These are phyloP conservation scores for Irineochytrium annulatum DNA, from an alignment of 192 early-diverging fungal genomes.

Conservation along the genomic window DNA sequence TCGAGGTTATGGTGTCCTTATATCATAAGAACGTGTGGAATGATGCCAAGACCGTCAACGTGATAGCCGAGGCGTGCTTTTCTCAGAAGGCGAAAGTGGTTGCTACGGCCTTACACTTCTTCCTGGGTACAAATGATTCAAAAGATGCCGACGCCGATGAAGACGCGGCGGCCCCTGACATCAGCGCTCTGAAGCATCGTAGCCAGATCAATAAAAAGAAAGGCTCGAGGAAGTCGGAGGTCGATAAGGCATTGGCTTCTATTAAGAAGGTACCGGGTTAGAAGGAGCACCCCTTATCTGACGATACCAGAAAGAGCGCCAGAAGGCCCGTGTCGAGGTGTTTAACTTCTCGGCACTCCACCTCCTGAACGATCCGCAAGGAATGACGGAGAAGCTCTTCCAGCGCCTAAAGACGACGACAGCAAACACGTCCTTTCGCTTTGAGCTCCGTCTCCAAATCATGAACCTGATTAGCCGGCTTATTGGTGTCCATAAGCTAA, in stretches of 20 bases:
- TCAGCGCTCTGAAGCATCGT: constrained; percentile 73
- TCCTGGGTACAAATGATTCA: constrained; percentile 70
- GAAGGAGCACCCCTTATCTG: background rate
- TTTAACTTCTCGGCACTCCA: constrained; percentile 95
- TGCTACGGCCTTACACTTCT: constrained; percentile 91
- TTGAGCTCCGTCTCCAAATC: constrained; percentile 84
- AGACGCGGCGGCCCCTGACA: constrained; percentile 67
- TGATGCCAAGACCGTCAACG: constrained; percentile 98
- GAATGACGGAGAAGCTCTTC: constrained; percentile 95
- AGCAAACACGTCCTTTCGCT: constrained; percentile 69
- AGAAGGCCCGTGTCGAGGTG: constrained; percentile 59
- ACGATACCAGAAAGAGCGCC: constrained; percentile 52
- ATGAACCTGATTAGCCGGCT: constrained; percentile 94
- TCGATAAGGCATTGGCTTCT: constrained; percentile 74
- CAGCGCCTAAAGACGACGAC: constrained; percentile 62
- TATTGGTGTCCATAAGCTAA: constrained; percentile 93
- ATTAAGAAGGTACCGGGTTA: constrained; percentile 50
- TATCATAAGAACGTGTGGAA: constrained; percentile 98
- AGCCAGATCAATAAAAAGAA: constrained; percentile 83
- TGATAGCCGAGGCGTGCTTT: constrained; percentile 95
- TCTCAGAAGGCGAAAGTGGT: constrained; percentile 87
- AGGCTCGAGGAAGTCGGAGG: constrained; percentile 66
- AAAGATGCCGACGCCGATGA: constrained; percentile 67
- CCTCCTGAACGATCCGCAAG: constrained; percentile 94
- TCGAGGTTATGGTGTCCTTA: constrained; percentile 96